phyloP scores from a whole-genome alignment of 2,329 filamentous ascomycete genomes.

The Talaromyces pinophilus region DNA sequence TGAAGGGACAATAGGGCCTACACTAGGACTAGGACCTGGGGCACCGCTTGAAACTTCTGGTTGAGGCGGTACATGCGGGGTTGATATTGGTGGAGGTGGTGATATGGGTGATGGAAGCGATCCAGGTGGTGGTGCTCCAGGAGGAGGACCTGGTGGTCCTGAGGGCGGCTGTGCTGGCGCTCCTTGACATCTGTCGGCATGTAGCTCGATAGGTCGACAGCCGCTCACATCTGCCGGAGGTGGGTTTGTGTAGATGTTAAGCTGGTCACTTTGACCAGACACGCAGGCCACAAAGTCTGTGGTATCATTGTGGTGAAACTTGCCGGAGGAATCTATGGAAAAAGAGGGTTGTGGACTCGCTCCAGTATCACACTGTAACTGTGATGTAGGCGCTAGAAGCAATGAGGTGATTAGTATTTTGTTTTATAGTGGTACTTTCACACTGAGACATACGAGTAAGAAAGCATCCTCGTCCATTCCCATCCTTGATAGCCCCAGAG shows the following conservation, averaged over 20 bases:
- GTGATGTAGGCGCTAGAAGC: slow-evolving; percentile 53
- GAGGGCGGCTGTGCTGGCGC: slow-evolving; percentile 23
- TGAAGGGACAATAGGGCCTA: not conserved
- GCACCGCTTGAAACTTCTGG: not conserved
- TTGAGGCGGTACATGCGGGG: not conserved
- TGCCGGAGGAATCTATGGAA: slow-evolving; percentile 55
- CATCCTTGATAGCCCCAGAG: slow-evolving; percentile 57
- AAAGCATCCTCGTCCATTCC: slow-evolving; percentile 61
- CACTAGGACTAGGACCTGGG: slow-evolving; percentile 1
- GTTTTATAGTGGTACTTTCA: not conserved
- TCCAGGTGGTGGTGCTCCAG: slow-evolving; percentile 13
- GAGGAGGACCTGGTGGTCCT: slow-evolving; percentile 17
- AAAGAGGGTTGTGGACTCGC: slow-evolving; percentile 58
- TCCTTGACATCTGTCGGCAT: slow-evolving; percentile 40
- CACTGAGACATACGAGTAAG: slow-evolving; percentile 55
- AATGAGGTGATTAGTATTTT: not conserved
- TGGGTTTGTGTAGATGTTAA: slow-evolving; percentile 46
- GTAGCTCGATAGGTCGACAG: slow-evolving; percentile 39
- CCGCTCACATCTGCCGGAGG: slow-evolving; percentile 35
- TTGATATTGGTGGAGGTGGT: not conserved
- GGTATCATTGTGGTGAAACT: slow-evolving; percentile 54
- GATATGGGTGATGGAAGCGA: not conserved
- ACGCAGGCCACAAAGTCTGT: slow-evolving; percentile 62
- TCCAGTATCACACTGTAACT: slow-evolving; percentile 63
- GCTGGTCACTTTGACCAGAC: slow-evolving; percentile 47